These are phyloP conservation scores for Thalassiosira profunda DNA, from an alignment of 108 stramenopile species.

Conservation along the genomic window DNA sequence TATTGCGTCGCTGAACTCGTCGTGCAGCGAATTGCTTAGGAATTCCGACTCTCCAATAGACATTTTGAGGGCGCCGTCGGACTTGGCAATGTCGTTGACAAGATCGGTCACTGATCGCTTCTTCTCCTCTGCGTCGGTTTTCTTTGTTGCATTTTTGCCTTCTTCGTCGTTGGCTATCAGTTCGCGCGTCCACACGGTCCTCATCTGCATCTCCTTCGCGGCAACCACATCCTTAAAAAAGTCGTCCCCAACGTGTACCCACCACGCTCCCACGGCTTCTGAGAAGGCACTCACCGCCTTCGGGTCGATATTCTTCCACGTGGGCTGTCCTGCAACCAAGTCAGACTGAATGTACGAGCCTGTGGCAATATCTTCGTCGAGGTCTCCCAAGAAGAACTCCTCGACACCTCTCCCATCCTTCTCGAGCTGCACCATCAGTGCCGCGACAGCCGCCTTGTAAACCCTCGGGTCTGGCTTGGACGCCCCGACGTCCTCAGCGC, in stretches of 20 bases:
- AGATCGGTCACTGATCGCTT: constrained; percentile 31
- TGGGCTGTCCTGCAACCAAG: not conserved
- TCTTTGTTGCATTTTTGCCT: not conserved
- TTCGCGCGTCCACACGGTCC: constrained; percentile 80
- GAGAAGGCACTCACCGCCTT: constrained; percentile 33
- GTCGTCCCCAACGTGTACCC: constrained; percentile 91
- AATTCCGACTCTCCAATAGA: constrained; percentile 40
- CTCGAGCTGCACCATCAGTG: constrained; percentile 19
- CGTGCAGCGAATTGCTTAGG: constrained; percentile 28
- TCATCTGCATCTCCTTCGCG: constrained; percentile 77
- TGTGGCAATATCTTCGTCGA: not conserved
- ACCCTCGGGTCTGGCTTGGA: constrained; percentile 79
- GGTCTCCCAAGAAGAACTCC: constrained; percentile 36
- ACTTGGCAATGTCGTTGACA: constrained; percentile 33
- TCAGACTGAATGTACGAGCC: not conserved
- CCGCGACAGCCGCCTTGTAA: constrained; percentile 62
- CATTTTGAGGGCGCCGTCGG: constrained; percentile 34
- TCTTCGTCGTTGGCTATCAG: constrained; percentile 49
- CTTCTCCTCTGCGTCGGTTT: not conserved
- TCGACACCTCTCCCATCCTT: constrained; percentile 32
- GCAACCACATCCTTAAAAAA: constrained; percentile 90
- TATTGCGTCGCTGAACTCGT: constrained; percentile 51
- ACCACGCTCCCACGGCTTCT: constrained; percentile 72
- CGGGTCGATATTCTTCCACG: constrained; percentile 31
- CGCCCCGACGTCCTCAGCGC: constrained; percentile 82